Evolutionary conservation across 768 basidiomycete genomes (phyloP), one percentile per base, ranked within the genome.

Genomic region (Boletus coccyginus): DNA sequence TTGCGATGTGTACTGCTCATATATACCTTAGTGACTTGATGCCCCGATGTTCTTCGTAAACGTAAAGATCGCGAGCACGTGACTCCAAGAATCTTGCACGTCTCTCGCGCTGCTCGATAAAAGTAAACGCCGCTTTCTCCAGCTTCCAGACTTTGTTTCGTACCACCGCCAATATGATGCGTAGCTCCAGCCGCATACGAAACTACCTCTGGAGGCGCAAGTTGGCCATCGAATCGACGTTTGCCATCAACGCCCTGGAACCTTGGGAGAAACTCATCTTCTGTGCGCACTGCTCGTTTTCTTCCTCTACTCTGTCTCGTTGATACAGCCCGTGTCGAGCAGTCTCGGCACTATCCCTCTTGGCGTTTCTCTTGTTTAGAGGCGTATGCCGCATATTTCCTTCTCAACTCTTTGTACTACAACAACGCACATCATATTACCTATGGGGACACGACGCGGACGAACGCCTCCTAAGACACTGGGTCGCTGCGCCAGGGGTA

Each of bases 241-340:
- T 84, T 57, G 86, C 76, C 7, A 71, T 87, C 40, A 76, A 78
- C 31, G 77, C 87, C 62, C 70, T 87, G 55, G 85, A 89, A 66
- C 78, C 81, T 55, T 87, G 86, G 87, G 88, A 88, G 76, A 84
- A 85, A 63, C 63, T 80, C 45, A 66, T 86, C 38, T 75, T 83
- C 54, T 65, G 86, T 87, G 65, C 66, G 86, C 76, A 24, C 24
- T 8, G 3, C 49, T 35, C 29, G 16, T 44, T 46, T 58, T 39
- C 40, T 48, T 17, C 44, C 38, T 29, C 52, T 17, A 1, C 17
- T 39, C 16, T 39, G 3, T 35, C 21, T 43, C 42, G 19, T 52
- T 55, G 41, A 48, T 50, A 3, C 14, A 33, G 35, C 11, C 17
- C 31, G 1, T 36, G 35, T 54, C 50, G 0, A 38, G 32, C 58